Conservation (phyloP, 176 grass and related monocot species). For the Cenchrus fungigraminus region DNA sequence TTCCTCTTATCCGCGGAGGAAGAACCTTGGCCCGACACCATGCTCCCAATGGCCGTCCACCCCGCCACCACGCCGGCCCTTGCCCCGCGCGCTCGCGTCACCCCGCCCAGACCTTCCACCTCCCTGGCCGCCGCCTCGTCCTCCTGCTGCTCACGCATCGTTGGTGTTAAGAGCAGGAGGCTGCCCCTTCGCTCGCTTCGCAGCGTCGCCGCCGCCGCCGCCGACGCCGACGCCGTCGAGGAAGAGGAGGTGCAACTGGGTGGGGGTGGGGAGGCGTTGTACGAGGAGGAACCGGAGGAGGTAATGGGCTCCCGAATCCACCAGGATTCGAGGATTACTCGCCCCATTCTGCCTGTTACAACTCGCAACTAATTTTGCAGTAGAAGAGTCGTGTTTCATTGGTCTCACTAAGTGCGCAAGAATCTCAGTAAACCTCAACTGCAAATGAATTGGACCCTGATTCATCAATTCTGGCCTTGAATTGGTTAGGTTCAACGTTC, state of each 20-base stretch:
- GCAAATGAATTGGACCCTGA: not conserved
- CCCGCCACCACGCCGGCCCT: conserved; percentile 41
- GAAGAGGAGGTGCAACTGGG: conserved; percentile 23
- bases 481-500: not conserved
- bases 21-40: conserved; percentile 24
- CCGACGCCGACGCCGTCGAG: conserved; percentile 35
- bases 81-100: conserved; percentile 7
- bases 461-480: not conserved
- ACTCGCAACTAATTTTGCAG: not conserved
- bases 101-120: conserved; percentile 26
- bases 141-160: not conserved
- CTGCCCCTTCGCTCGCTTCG: conserved; percentile 31
- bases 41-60: conserved; percentile 54
- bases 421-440: not conserved
- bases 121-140: not conserved
- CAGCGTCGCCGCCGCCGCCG: conserved; percentile 32
- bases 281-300: conserved; percentile 38
- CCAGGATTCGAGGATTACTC: conserved; percentile 1
- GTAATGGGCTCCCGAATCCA: conserved; percentile 28
- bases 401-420: not conserved
- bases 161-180: conserved; percentile 18
- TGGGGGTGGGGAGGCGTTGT: not conserved
- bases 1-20: conserved; percentile 51
- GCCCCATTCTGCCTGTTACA: not conserved
- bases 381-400: not conserved